Conservation (phyloP, 768 basidiomycete species). For the Agrocybe pediades region DNA sequence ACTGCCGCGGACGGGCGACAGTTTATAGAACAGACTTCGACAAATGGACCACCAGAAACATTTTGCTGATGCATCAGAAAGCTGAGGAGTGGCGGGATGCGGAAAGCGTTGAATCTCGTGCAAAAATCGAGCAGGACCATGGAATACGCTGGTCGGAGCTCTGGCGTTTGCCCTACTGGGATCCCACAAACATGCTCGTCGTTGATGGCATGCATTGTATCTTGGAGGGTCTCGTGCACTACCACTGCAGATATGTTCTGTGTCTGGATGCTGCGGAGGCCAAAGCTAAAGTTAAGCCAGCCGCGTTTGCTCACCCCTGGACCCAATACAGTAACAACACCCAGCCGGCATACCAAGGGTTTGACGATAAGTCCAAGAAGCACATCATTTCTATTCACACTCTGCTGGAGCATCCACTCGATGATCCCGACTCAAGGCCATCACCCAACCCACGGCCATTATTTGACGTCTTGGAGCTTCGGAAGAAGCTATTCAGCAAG, state of each 20-base stretch:
- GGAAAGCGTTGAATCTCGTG: background rate
- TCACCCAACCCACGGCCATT: background rate
- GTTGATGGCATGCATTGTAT: slow-evolving; percentile 15
- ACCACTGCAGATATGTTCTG: slow-evolving; percentile 6
- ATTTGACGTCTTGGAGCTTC: background rate
- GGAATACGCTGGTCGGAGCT: slow-evolving; percentile 11
- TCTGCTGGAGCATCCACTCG: background rate
- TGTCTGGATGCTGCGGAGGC: background rate
- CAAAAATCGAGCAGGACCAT: background rate
- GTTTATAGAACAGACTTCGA: background rate
- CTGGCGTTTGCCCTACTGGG: slow-evolving; percentile 11
- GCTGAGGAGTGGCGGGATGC: background rate
- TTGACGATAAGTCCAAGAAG: background rate
- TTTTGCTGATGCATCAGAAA: background rate
- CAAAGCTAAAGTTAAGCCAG: background rate
- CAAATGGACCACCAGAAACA: background rate
- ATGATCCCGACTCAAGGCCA: background rate
- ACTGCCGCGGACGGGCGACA: background rate
- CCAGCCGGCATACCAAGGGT: background rate
- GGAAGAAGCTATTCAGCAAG: background rate
- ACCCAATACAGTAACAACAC: background rate
- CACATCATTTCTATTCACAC: background rate
- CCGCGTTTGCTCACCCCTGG: background rate
- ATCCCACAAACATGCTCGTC: slow-evolving; percentile 15
- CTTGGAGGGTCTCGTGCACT: slow-evolving; percentile 5